phyloP scores from a whole-genome alignment of 768 basidiomycete species.

The Podaxis sp. region DNA sequence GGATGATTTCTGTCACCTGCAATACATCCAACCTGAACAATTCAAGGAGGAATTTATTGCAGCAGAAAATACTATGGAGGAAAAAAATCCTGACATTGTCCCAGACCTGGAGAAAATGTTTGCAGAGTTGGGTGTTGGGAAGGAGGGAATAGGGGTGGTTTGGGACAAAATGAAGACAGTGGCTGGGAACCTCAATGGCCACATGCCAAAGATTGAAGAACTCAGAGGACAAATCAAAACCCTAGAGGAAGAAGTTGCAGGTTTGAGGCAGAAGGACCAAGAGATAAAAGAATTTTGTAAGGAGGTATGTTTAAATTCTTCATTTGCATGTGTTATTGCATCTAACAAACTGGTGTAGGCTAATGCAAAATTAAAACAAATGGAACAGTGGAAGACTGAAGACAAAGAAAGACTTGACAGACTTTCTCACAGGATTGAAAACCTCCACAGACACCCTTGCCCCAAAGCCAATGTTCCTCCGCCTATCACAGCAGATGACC shows the following conservation, averaged over 20 bases:
- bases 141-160: background rate
- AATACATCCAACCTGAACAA: background rate
- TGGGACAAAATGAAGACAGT: conserved; percentile 4
- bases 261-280: conserved; percentile 37
- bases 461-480: background rate
- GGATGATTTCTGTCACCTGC: conserved; percentile 8
- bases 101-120: conserved; percentile 3
- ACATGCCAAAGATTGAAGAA: conserved; percentile 10
- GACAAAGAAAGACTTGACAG: conserved; percentile 21
- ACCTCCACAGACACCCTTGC: background rate
- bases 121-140: conserved; percentile 1
- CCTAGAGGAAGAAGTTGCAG: conserved; percentile 26
- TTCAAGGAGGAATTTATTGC: background rate
- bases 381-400: conserved; percentile 14
- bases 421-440: conserved; percentile 19
- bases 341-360: background rate
- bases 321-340: background rate
- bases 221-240: conserved; percentile 22
- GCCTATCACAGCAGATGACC: conserved; percentile 20
- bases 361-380: conserved; percentile 1
- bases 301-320: conserved; percentile 17
- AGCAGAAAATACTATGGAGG: conserved; percentile 9
- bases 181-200: conserved; percentile 1
- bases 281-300: conserved; percentile 35
- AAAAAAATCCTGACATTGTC: background rate